These are phyloP conservation scores for Hyaloscypha finlandica DNA, from an alignment of 495 filamentous ascomycete genomes.

Conservation along the genomic window DNA sequence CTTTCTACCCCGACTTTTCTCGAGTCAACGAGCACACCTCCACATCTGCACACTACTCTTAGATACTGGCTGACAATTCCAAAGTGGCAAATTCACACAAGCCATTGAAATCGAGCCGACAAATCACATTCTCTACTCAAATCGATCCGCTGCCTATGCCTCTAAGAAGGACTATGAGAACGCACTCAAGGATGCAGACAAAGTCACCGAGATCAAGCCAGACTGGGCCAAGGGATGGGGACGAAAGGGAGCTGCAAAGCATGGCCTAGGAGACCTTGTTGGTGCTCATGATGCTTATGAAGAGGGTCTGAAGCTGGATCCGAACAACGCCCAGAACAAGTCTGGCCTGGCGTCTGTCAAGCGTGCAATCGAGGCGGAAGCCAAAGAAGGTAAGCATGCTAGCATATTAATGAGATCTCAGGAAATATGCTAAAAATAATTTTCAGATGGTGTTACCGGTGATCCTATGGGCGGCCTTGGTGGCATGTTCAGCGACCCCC, in stretches of 20 bases:
- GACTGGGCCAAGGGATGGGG: conserved; percentile 98
- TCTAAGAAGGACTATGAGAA: conserved; percentile 84
- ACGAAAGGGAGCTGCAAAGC: conserved; percentile 87
- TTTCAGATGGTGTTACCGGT: conserved; percentile 41
- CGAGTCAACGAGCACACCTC: neutral
- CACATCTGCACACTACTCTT: neutral
- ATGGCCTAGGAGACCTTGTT: conserved; percentile 82
- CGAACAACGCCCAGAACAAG: conserved; percentile 90
- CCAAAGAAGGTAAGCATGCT: conserved; percentile 57
- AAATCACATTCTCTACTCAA: conserved; percentile 98
- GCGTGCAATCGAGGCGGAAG: conserved; percentile 84
- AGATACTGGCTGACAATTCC: conserved; percentile 13
- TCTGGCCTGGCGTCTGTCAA: conserved; percentile 79
- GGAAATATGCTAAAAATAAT: conserved; percentile 7
- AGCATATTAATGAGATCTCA: neutral
- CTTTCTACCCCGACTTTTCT: conserved; percentile 22
- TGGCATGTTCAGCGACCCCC: conserved; percentile 90
- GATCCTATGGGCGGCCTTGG: conserved; percentile 78
- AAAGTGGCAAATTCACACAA: conserved; percentile 88
- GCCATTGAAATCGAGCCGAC: conserved; percentile 84
- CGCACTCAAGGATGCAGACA: conserved; percentile 87
- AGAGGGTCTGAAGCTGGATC: conserved; percentile 86
- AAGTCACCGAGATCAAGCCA: conserved; percentile 90
- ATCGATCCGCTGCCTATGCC: conserved; percentile 93
- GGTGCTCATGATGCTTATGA: conserved; percentile 88